A percentile compares a stretch with the other conserved stretches of the same genome.
Conservation (phyloP, 257 asterid genomes). For the Solanum rostratum region DNA sequence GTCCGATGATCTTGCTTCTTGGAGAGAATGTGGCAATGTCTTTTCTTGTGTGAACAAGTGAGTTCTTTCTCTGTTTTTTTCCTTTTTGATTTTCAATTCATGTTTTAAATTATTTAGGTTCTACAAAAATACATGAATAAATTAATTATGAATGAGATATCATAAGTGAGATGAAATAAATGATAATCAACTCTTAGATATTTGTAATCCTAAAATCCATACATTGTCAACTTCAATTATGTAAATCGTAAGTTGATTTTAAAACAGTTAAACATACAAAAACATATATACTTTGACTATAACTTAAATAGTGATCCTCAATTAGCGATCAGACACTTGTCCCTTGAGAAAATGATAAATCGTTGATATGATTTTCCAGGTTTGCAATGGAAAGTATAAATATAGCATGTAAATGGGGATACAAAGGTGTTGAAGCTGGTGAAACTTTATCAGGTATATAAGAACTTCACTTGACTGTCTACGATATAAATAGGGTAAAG, state of each 20-base stretch:
- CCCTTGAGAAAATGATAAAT: not conserved
- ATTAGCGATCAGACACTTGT: not conserved
- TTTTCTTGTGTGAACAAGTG: slow-evolving; percentile 60
- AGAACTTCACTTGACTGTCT: too few relatives aligned
- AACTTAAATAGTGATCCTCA: not conserved
- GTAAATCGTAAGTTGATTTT: not conserved
- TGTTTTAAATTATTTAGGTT: too few relatives aligned
- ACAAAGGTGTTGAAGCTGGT: slow-evolving; percentile 66
- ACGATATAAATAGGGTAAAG: too few relatives aligned
- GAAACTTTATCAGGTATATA: slow-evolving; percentile 63
- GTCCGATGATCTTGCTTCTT: slow-evolving; percentile 56
- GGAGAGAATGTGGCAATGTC: slow-evolving; percentile 58
- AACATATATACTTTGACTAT: not conserved
- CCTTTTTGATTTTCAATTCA: not conserved
- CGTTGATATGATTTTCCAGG: slow-evolving; percentile 15
- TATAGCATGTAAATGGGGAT: slow-evolving; percentile 85
- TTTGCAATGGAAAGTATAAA: slow-evolving; percentile 74
- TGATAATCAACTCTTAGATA: too few relatives aligned
- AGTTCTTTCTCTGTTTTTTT: slow-evolving; percentile 1
- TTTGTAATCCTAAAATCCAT: too few relatives aligned
- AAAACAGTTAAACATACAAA: not conserved
- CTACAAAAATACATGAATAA: too few relatives aligned
- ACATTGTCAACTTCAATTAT: not conserved
- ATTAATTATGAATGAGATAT: too few relatives aligned
- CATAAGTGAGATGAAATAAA: too few relatives aligned